These are phyloP conservation scores for Lentinula edodes DNA, from an alignment of 768 basidiomycete genomes.

Conservation along the genomic window DNA sequence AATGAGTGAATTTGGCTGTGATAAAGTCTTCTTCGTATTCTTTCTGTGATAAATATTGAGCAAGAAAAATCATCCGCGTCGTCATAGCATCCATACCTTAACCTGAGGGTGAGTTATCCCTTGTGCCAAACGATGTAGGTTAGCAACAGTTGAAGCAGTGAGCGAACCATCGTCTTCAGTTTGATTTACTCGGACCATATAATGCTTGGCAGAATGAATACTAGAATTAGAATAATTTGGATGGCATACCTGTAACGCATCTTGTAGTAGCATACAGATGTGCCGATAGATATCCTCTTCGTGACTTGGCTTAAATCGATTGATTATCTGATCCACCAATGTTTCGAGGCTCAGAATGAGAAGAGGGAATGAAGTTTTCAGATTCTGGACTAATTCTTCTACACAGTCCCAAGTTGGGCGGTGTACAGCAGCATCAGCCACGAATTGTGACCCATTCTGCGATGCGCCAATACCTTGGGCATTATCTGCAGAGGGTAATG, in stretches of 20 bases:
- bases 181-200: constrained; percentile 58
- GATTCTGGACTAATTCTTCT: constrained; percentile 87
- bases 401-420: constrained; percentile 85
- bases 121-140: constrained; percentile 52
- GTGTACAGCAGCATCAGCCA: constrained; percentile 23
- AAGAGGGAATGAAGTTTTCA: constrained; percentile 95
- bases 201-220: constrained; percentile 40
- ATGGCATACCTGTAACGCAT: constrained; percentile 69
- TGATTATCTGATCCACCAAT: constrained; percentile 90
- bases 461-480: constrained; percentile 10
- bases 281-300: constrained; percentile 96
- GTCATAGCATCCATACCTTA: constrained; percentile 38
- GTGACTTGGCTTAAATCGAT: constrained; percentile 79
- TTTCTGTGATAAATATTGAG: constrained; percentile 40
- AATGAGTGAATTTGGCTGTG: constrained; percentile 66
- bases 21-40: constrained; percentile 92
- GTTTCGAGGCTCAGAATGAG: constrained; percentile 94
- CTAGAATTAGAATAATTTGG: neutral
- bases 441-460: constrained; percentile 10
- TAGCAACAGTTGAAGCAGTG: constrained; percentile 45
- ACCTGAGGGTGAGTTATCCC: constrained; percentile 49
- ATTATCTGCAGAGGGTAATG: constrained; percentile 10
- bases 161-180: constrained; percentile 68
- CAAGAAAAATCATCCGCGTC: neutral
- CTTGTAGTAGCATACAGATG: constrained; percentile 80